Conservation (phyloP, 139 green algal genomes). For the Chlorella sp. region DNA sequence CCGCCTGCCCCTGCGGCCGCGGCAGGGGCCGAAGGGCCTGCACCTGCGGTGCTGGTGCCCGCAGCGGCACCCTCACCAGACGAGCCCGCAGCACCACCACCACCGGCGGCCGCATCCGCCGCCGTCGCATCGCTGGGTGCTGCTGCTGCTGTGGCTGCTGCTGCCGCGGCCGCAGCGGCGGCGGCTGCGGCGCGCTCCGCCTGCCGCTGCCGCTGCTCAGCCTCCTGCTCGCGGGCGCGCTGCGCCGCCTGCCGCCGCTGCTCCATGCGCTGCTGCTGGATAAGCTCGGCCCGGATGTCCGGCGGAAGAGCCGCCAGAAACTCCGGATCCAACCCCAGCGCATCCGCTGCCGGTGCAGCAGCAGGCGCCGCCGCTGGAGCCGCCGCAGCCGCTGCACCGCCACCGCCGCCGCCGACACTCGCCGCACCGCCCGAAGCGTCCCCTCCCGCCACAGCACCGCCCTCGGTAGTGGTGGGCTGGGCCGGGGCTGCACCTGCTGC, state of each 20-base stretch:
- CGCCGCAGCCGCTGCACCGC: neutral
- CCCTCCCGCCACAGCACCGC: too few relatives aligned
- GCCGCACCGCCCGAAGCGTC: too few relatives aligned
- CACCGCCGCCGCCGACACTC: too few relatives aligned
- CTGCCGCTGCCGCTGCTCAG: constrained; percentile 8
- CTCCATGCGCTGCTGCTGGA: constrained; percentile 62
- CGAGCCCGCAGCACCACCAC: constrained; percentile 4
- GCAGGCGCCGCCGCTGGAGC: neutral
- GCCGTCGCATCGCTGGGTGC: neutral
- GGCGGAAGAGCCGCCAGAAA: constrained; percentile 89
- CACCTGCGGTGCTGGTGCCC: neutral
- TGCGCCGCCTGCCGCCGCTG: constrained; percentile 11
- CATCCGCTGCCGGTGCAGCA: constrained; percentile 14
- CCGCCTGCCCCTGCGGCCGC: constrained; percentile 1
- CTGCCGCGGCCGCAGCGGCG: neutral
- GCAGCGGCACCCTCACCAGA: neutral
- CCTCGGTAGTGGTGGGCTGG: too few relatives aligned
- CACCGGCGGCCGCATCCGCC: neutral
- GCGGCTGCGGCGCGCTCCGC: constrained; percentile 4
- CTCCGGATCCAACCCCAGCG: constrained; percentile 78
- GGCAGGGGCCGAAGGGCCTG: neutral
- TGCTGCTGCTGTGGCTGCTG: constrained; percentile 1
- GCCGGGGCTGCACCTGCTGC: neutral
- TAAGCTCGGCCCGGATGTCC: constrained; percentile 87
- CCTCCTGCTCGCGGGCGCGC: constrained; percentile 6